Base-by-base conservation (phyloP, 805 yeast species). In the Starmerella floris region DNA sequence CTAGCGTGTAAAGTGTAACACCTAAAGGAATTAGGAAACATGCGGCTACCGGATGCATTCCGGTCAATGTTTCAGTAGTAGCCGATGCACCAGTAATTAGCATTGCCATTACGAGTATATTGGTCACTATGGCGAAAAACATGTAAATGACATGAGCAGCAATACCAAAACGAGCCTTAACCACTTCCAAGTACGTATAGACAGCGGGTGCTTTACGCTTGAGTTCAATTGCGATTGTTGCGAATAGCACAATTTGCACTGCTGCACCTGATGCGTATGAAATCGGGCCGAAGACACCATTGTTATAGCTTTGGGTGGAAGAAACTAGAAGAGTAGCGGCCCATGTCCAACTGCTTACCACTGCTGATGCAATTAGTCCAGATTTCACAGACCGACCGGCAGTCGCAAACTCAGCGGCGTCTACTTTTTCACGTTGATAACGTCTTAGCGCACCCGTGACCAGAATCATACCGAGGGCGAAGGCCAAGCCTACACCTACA, bases 311-410 rank as follows among this genome's bases (percentile, higher is more conserved):
- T 59, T 80, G 85, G 19, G 94, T 74, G 1, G 93, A 74, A 2
- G 84, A 76, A 30, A 76, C 77, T 26, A 82, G 65, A 37, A 82
- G 62, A 1, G 93, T 82, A 3, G 84, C 83, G n/a, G 82, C 82
- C 85, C 85, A 79, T 9, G 95, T 84, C 97, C 97, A 87, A 8
- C 88, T 77, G 11, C 88, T 77, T 8, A 85, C 95, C 25, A 87
- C 95, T 6, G 95, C 94, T 6, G 94, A 77, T 4, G 88, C 77
- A 48, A 84, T 79, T 51, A 87, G 67, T 38, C 91, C 91, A 0
- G 88, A 77, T 53, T 79, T 81, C 33, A 87, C 93, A 3, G 83
- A 69, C 58, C 95, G 73, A 51, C 95, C 95, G 28, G 95, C 95
- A 4, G 95, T 85, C 2, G 93, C 75, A 53, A 87, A 87, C 58